Base-by-base conservation (phyloP, 306 rosid genomes). In the Albizia julibrissin region DNA sequence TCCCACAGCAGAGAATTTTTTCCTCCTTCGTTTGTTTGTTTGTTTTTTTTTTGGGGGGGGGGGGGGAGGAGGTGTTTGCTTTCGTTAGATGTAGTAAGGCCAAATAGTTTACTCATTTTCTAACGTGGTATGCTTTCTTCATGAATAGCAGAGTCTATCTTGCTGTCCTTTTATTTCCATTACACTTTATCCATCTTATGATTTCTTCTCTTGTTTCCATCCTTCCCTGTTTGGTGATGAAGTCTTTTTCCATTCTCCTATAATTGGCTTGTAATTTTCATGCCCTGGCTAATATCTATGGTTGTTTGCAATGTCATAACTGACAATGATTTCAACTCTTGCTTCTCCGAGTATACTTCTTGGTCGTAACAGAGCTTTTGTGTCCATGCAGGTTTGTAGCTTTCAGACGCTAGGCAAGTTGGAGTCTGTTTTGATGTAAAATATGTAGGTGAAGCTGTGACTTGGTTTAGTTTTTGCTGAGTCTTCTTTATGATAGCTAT, bases 311-410 rank as follows among this genome's bases (percentile, higher is more conserved):
- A 27, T 49, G 16, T 72, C 18, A 43, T 49, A 15, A 44, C 5
- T n/a, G 16, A 42, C 46, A 5, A 70, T 24, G 34, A 1, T 37
- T 10, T 42, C 44, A 44, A 34, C 47, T 52, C 15, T 65, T 33
- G 39, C 22, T n/a, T 70, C n/a, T 74, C 59, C 27, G n/a, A 34
- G 46, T 66, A 47, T 65, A 13, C 8, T 13, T 18, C n/a, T 6
- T 16, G 24, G 2, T 49, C 44, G 54, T 33, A 31, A 50, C 58
- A 6, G 21, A 44, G 46, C 33, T 33, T 42, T 54, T 74, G 78
- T 77, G 43, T 80, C 67, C 61, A 24, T 82, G 42, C 83, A 82
- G 86, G 84, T 59, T 24, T 46, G 54, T 70, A 78, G 76, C 42
- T 69, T 31, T 74, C 71, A 47, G 24, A 66, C 26, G 40, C 37